phyloP scores from a whole-genome alignment of 805 yeast genomes.

The Dipodascopsis uninucleata region DNA sequence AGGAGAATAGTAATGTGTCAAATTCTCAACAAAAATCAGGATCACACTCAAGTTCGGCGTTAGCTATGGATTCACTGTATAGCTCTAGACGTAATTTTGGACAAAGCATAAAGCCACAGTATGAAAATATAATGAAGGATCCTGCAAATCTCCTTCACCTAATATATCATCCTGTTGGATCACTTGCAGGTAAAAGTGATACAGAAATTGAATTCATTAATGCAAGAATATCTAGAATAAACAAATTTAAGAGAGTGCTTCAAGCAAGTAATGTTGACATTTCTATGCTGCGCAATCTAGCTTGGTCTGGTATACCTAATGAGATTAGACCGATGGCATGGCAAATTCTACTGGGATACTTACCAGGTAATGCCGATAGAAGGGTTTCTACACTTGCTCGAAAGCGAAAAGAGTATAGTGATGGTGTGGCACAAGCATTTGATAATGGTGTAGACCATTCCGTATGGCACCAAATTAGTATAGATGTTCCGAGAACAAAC shows the following conservation, averaged over 20 bases:
- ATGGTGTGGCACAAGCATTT: constrained; percentile 67
- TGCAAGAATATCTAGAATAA: constrained; percentile 57
- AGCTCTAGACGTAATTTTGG: constrained; percentile 6
- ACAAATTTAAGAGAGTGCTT: constrained; percentile 63
- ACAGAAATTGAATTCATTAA: constrained; percentile 54
- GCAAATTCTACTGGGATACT: constrained; percentile 85
- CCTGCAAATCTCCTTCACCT: constrained; percentile 34
- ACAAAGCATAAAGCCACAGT: constrained; percentile 28
- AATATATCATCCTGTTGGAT: constrained; percentile 26
- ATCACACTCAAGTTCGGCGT: too few species aligned
- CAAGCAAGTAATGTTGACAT: constrained; percentile 56
- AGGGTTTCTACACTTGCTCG: constrained; percentile 65
- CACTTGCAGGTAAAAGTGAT: constrained; percentile 28
- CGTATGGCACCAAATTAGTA: constrained; percentile 92
- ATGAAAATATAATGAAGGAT: constrained; percentile 40
- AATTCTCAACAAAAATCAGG: too few species aligned
- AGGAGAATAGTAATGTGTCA: too few species aligned
- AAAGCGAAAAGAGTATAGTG: constrained; percentile 80
- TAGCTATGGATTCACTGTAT: too few species aligned
- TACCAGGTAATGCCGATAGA: constrained; percentile 80
- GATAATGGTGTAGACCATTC: constrained; percentile 62
- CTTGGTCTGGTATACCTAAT: constrained; percentile 93
- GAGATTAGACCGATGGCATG: constrained; percentile 78
- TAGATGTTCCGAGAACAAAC: constrained; percentile 91
- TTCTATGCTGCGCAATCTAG: constrained; percentile 64